These are phyloP conservation scores for Parmelia sp. DNA, from an alignment of 495 filamentous ascomycete genomes.

Conservation along the genomic window DNA sequence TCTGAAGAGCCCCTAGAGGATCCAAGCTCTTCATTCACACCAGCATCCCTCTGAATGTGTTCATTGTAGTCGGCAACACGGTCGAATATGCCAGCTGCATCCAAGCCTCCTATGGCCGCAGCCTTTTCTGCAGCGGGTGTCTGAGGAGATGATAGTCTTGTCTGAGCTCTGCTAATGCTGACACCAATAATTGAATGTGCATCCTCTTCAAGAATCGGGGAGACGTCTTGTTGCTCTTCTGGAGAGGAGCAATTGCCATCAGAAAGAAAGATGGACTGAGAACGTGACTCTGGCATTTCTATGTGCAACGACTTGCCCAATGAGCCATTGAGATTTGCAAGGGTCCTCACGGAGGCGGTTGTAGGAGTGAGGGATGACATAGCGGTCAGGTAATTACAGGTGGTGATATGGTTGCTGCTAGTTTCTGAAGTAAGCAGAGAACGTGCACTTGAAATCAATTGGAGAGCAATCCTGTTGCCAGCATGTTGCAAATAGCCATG, in stretches of 20 bases:
- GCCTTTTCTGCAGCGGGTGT: conserved; percentile 73
- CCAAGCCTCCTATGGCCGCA: conserved; percentile 54
- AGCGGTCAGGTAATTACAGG: neutral
- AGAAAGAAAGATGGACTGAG: neutral
- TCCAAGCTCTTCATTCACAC: neutral
- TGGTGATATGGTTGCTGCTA: neutral
- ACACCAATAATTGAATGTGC: conserved; percentile 57
- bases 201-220: conserved; percentile 15
- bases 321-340: neutral
- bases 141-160: conserved; percentile 59
- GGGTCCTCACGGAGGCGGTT: neutral
- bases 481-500: neutral
- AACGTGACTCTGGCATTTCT: neutral
- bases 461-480: neutral
- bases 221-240: conserved; percentile 12
- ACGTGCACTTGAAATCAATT: neutral
- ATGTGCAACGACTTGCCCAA: neutral
- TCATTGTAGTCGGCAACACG: neutral
- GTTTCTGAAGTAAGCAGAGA: neutral
- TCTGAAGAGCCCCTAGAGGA: conserved; percentile 17
- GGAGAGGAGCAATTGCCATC: conserved; percentile 9
- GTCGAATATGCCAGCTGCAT: conserved; percentile 51
- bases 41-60: neutral
- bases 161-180: conserved; percentile 67
- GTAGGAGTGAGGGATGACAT: neutral